A percentile compares a stretch with the other conserved stretches of the same genome.
phyloP scores from a whole-genome alignment of 345 rosid species.

The Pelargonium nanum region DNA sequence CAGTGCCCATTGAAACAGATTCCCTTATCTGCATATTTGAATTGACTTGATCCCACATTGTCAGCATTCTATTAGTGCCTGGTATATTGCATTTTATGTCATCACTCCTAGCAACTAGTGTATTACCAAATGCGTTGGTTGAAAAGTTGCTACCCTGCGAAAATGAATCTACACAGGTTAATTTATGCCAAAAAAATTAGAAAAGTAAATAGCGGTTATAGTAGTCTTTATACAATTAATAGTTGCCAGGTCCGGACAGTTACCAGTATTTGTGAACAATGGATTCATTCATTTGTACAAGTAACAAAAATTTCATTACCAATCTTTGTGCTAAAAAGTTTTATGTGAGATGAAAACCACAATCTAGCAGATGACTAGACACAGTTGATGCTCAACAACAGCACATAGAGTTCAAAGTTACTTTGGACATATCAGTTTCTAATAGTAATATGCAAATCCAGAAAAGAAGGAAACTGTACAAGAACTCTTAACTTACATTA shows the following conservation, averaged over 20 bases:
- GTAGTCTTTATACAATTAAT: no score
- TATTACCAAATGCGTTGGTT: background rate
- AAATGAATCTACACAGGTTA: constrained; percentile 7
- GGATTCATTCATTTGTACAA: no score
- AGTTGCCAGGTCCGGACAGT: no score
- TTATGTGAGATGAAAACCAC: no score
- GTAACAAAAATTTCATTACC: no score
- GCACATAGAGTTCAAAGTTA: background rate
- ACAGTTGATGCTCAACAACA: no score
- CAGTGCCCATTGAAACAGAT: constrained; percentile 16
- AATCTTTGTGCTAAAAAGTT: no score
- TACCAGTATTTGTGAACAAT: no score
- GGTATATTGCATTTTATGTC: constrained; percentile 6
- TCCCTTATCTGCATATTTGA: constrained; percentile 26
- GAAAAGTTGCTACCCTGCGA: constrained; percentile 9
- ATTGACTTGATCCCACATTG: constrained; percentile 24
- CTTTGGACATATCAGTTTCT: background rate
- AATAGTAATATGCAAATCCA: background rate
- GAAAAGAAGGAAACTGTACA: background rate
- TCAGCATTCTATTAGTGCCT: constrained; percentile 18
- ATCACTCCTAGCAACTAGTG: background rate
- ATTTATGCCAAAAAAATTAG: background rate
- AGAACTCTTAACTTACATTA: background rate
- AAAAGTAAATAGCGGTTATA: no score
- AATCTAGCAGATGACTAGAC: no score